These are phyloP conservation scores for Ottelia alismoides DNA, from an alignment of 106 monocot genomes.

Conservation along the genomic window DNA sequence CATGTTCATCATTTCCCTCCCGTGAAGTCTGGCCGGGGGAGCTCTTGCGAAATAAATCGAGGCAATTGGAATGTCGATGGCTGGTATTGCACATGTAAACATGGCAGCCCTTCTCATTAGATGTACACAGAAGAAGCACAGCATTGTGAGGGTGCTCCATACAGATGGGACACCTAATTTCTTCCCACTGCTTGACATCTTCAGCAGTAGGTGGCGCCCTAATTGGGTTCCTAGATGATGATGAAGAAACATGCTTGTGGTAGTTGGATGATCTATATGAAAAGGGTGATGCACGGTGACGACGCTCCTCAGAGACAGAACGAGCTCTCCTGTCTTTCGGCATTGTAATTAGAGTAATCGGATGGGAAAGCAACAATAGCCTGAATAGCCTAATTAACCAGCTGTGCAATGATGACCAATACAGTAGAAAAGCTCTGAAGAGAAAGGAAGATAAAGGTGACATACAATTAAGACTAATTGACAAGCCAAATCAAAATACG, in stretches of 20 bases:
- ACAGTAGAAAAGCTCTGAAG: too few relatives aligned
- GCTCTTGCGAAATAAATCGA: constrained; percentile 50
- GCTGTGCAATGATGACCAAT: too few relatives aligned
- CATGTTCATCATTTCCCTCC: too few relatives aligned
- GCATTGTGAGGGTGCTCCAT: constrained; percentile 89
- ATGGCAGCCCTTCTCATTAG: constrained; percentile 46
- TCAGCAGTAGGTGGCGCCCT: not conserved
- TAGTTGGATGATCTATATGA: too few relatives aligned
- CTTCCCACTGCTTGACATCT: constrained; percentile 50
- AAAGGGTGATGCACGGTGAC: too few relatives aligned
- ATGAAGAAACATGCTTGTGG: too few relatives aligned
- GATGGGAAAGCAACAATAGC: not conserved
- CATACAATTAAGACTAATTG: too few relatives aligned
- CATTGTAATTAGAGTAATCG: not conserved
- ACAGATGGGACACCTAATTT: constrained; percentile 54
- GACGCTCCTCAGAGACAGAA: too few relatives aligned
- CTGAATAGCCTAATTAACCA: too few relatives aligned
- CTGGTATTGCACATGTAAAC: constrained; percentile 78
- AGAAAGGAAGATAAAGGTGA: too few relatives aligned
- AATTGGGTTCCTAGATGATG: not conserved
- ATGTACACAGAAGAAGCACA: constrained; percentile 54
- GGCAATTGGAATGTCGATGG: constrained; percentile 74
- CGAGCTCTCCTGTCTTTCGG: too few relatives aligned
- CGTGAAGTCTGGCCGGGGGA: constrained; percentile 6
- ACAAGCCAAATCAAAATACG: too few relatives aligned